Evolutionary conservation across 805 yeast genomes (phyloP).

Genomic region (Wickerhamiella hasegawae): DNA sequence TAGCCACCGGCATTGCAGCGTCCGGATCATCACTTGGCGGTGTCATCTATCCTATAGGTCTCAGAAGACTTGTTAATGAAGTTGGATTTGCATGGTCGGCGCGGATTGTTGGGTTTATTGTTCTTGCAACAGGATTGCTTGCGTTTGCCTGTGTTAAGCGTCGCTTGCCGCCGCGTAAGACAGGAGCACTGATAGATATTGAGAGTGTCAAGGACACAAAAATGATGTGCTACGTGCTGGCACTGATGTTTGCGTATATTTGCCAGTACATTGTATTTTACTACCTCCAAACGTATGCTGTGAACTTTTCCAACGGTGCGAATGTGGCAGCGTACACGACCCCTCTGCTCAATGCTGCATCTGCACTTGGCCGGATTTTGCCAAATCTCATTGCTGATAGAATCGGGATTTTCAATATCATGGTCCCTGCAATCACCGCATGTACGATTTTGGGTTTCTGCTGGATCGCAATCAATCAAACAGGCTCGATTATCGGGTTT

Average conservation of each 20-base stretch:
- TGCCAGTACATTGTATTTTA: slow-evolving; percentile 21
- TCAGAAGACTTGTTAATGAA: slow-evolving; percentile 26
- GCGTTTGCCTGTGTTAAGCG: slow-evolving; percentile 16
- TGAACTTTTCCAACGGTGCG: slow-evolving; percentile 10
- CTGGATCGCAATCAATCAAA: background rate
- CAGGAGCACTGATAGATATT: slow-evolving; percentile 15
- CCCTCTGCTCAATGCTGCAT: slow-evolving; percentile 20
- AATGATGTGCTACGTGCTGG: slow-evolving; percentile 14
- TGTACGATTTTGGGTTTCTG: background rate
- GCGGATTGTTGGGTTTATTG: slow-evolving; percentile 33
- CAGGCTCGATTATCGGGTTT: slow-evolving; percentile 36
- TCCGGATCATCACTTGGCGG: slow-evolving; percentile 41
- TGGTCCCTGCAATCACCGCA: slow-evolving; percentile 16
- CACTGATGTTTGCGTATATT: slow-evolving; percentile 17
- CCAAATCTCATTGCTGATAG: slow-evolving; percentile 42
- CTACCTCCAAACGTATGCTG: slow-evolving; percentile 21
- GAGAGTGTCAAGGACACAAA: slow-evolving; percentile 17
- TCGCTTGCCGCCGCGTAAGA: slow-evolving; percentile 18
- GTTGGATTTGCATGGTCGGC: slow-evolving; percentile 42
- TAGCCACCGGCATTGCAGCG: slow-evolving; percentile 33
- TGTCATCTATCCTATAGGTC: slow-evolving; percentile 31
- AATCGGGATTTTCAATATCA: slow-evolving; percentile 41
- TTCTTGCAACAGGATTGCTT: slow-evolving; percentile 17
- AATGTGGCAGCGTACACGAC: slow-evolving; percentile 7
- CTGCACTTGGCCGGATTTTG: slow-evolving; percentile 37